Evolutionary conservation across 352 stramenopile species (phyloP).

Genomic region (Pythium biforme): DNA sequence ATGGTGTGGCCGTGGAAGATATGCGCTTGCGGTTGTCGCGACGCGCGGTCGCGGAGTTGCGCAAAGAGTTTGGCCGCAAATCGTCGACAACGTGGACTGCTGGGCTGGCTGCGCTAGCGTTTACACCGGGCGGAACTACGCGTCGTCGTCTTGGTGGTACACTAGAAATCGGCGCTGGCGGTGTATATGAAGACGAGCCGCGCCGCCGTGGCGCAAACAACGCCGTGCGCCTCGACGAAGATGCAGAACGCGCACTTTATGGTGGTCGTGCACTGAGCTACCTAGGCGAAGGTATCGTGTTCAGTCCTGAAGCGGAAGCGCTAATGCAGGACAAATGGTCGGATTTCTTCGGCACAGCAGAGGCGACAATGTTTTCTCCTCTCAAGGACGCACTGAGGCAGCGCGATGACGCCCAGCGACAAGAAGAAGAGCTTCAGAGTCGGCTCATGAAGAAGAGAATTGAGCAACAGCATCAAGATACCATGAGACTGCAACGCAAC

Average conservation of each 20-base stretch:
- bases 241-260: slow-evolving; percentile 43
- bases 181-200: neutral
- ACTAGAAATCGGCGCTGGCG: neutral
- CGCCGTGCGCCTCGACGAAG: slow-evolving; percentile 31
- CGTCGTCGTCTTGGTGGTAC: neutral
- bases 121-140: neutral
- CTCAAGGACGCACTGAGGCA: slow-evolving; percentile 46
- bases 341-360: slow-evolving; percentile 53
- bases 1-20: slow-evolving; percentile 19
- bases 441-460: slow-evolving; percentile 62
- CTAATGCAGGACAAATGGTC: slow-evolving; percentile 57
- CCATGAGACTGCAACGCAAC: slow-evolving; percentile 29
- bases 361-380: slow-evolving; percentile 53
- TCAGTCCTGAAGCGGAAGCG: slow-evolving; percentile 47
- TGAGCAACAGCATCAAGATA: slow-evolving; percentile 53
- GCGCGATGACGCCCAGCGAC: slow-evolving; percentile 40
- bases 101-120: slow-evolving; percentile 7
- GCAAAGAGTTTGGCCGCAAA: slow-evolving; percentile 16
- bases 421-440: slow-evolving; percentile 48
- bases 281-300: slow-evolving; percentile 49
- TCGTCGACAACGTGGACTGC: neutral
- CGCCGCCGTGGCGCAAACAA: neutral
- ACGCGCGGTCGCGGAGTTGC: slow-evolving; percentile 2
- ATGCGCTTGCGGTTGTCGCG: slow-evolving; percentile 19
- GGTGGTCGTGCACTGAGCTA: slow-evolving; percentile 29